Evolutionary conservation across 2,329 filamentous ascomycete genomes (phyloP).

Genomic region (Stachybotrys chlorohalonatus): DNA sequence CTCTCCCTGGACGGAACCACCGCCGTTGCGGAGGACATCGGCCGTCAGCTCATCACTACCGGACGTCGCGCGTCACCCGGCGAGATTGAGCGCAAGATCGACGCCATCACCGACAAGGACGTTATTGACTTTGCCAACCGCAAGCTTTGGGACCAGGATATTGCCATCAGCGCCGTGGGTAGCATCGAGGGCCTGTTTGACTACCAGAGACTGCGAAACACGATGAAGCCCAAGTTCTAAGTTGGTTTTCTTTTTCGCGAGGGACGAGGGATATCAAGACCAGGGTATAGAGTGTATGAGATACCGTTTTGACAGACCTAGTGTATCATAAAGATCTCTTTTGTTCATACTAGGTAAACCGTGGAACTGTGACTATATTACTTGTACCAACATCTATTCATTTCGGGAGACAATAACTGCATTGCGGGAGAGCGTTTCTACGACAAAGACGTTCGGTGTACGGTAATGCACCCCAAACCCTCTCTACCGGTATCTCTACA

Average conservation of each 20-base stretch:
- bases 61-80: constrained; percentile 83
- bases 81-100: constrained; percentile 90
- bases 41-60: constrained; percentile 95
- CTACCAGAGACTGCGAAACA: constrained; percentile 70
- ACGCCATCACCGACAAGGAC: constrained; percentile 85
- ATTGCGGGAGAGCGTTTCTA: background rate
- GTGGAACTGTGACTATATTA: constrained; percentile 19
- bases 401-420: background rate
- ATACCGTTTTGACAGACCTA: constrained; percentile 40
- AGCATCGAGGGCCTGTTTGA: constrained; percentile 79
- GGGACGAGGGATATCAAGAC: constrained; percentile 21
- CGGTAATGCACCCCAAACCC: background rate
- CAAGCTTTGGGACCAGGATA: constrained; percentile 95
- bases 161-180: constrained; percentile 88
- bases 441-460: background rate
- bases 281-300: constrained; percentile 48
- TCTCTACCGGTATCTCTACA: background rate
- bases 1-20: constrained; percentile 96
- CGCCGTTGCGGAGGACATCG: constrained; percentile 95
- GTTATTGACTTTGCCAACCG: constrained; percentile 93
- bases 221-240: constrained; percentile 76
- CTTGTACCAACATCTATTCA: constrained; percentile 4
- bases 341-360: constrained; percentile 25
- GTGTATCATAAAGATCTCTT: constrained; percentile 44
- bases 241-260: constrained; percentile 12